A percentile compares a stretch with the other conserved stretches of the same genome.
Evolutionary conservation across 805 yeast species (phyloP).

Genomic region (Candida corydali): DNA sequence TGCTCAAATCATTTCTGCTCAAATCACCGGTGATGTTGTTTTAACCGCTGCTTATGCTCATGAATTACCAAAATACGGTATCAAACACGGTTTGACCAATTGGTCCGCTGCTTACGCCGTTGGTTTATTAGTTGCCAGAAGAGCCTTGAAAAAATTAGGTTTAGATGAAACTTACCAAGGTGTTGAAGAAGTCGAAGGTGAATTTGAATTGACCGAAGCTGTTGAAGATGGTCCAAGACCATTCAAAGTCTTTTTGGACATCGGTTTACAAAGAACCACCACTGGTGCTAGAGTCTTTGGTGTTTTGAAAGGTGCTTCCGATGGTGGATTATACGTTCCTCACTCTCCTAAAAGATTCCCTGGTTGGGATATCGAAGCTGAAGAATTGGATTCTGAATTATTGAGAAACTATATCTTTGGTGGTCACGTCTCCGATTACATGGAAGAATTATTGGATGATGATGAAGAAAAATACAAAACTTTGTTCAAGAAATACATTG

Average conservation of each 20-base stretch:
- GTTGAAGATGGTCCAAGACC: constrained; percentile 99
- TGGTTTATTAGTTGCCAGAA: constrained; percentile 98
- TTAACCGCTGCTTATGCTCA: constrained; percentile 98
- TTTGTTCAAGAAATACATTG: constrained; percentile 94
- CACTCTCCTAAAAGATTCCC: constrained; percentile 99
- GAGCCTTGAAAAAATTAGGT: constrained; percentile 96
- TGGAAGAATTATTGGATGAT: constrained; percentile 99
- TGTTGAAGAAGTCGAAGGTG: constrained; percentile 99
- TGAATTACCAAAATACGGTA: constrained; percentile 97
- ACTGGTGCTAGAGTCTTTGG: constrained; percentile 99
- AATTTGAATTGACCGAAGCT: constrained; percentile 96
- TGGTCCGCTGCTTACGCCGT: constrained; percentile 99
- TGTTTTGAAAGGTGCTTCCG: constrained; percentile 99
- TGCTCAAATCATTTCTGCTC: constrained; percentile 95
- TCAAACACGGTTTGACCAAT: constrained; percentile 98
- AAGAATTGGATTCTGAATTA: constrained; percentile 96
- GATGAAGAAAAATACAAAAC: constrained; percentile 99
- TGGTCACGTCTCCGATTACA: constrained; percentile 99
- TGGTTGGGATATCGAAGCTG: constrained; percentile 98
- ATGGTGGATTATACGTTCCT: constrained; percentile 99
- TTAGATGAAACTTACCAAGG: constrained; percentile 97
- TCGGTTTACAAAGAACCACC: constrained; percentile 99
- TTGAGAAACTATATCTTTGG: constrained; percentile 99
- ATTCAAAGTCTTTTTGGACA: constrained; percentile 98
- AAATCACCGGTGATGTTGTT: constrained; percentile 94